Evolutionary conservation across 805 yeast genomes (phyloP).

Genomic region (Pichia scutulata): DNA sequence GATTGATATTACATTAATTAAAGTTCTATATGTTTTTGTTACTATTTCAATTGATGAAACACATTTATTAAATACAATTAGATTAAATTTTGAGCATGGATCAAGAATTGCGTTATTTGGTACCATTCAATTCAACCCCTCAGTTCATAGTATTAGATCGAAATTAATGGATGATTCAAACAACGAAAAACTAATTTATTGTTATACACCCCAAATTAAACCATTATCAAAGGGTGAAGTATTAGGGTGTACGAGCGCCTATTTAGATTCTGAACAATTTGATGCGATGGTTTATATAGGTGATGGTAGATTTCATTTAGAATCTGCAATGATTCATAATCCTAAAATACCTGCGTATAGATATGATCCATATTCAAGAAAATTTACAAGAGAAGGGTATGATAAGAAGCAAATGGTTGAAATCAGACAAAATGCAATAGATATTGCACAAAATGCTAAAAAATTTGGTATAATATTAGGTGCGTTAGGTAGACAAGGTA

Average conservation of each 20-base stretch:
- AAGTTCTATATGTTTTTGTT: conserved; percentile 91
- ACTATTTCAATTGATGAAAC: conserved; percentile 82
- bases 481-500: conserved; percentile 94
- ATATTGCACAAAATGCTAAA: conserved; percentile 48
- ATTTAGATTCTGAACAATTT: conserved; percentile 53
- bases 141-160: conserved; percentile 70
- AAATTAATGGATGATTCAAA: conserved; percentile 38
- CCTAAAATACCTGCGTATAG: conserved; percentile 88
- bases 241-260: conserved; percentile 90
- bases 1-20: conserved; percentile 81
- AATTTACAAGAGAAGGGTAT: conserved; percentile 81
- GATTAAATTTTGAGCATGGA: conserved; percentile 58
- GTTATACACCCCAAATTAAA: conserved; percentile 82
- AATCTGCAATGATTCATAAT: conserved; percentile 94
- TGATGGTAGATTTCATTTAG: conserved; percentile 94
- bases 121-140: conserved; percentile 94
- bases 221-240: conserved; percentile 96
- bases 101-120: conserved; percentile 78
- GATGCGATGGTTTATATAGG: conserved; percentile 88
- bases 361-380: conserved; percentile 91
- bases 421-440: conserved; percentile 69
- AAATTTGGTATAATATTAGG: conserved; percentile 84
- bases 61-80: conserved; percentile 72
- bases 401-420: conserved; percentile 76
- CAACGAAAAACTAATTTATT: conserved; percentile 40